Base-by-base conservation (phyloP, 352 stramenopile species). In the Globisporangium paddicum region DNA sequence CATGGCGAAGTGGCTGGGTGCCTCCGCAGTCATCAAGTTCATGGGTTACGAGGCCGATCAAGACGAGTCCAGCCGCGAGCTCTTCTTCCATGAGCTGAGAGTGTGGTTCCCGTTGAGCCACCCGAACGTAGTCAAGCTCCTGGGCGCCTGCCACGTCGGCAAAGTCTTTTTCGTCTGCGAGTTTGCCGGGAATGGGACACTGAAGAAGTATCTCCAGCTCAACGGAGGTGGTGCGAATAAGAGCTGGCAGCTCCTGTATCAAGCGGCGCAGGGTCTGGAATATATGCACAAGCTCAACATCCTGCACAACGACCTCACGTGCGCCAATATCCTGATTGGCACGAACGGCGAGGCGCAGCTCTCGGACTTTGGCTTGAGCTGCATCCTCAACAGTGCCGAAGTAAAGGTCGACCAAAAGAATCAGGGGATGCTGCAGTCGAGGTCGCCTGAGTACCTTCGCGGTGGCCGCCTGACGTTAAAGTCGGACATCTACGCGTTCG, bases 101-200 rank as follows among this genome's bases (percentile, higher is more conserved):
- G 23, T 66, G 28, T 73, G 67, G 67, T 59, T 53, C 34, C 38
- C 21, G 16, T 18, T 73, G 18, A 58, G 28, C 3, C n/a, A n/a
- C n/a, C n/a, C n/a, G n/a, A n/a, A n/a, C n/a, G n/a, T n/a, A n/a
- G n/a, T n/a, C n/a, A n/a, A 48, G 11, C 26, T 73, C 9, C 59
- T 63, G 14, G 67, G 67, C 14, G 67, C 58, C 0, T 73, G 58
- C 35, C 55, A 68, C 32, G 35, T 73, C 13, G 50, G 58, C 3
- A 55, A 54, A 10, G 53, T 44, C 26, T 66, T 66, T 13, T 49
- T 69, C 18, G 53, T 69, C 30, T 66, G 58, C 10, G 58, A 66
- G 45, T 59, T 51, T 23, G 45, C 45, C 7, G 45, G 45, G 23
- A 49, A 49, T 23, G 44, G 44, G 45, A 35, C 23, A 2, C 14